Percentiles rank a stretch among this genome's conserved stretches.
These are phyloP conservation scores for Sugiyamaella qingdaonensis DNA, from an alignment of 805 yeast genomes.

Conservation along the genomic window DNA sequence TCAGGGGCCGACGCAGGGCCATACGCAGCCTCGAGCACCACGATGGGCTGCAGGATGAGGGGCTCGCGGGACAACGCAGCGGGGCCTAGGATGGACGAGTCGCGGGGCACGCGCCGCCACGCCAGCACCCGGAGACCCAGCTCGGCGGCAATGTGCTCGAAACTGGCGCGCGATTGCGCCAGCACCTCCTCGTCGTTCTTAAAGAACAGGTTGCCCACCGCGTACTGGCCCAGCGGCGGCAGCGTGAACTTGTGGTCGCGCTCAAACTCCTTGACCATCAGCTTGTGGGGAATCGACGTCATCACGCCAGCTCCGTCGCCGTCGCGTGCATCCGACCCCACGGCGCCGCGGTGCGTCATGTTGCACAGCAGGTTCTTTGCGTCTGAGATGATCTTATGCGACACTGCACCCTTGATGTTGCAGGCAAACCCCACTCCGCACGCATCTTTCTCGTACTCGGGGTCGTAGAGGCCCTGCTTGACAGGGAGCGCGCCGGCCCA, in stretches of 20 bases:
- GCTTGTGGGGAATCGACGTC: constrained; percentile 86
- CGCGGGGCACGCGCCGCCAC: constrained; percentile 94
- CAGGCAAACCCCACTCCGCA: constrained; percentile 99
- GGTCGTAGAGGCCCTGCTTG: constrained; percentile 87
- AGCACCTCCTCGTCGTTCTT: constrained; percentile 73
- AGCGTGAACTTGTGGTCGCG: constrained; percentile 61
- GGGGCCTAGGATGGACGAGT: constrained; percentile 90
- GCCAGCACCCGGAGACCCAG: constrained; percentile 81
- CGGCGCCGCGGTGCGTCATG: constrained; percentile 99
- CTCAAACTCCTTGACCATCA: constrained; percentile 78
- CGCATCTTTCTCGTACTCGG: constrained; percentile 90
- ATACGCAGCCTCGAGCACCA: constrained; percentile 57
- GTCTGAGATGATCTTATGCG: constrained; percentile 92
- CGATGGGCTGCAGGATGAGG: constrained; percentile 84
- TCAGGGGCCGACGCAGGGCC: constrained; percentile 37
- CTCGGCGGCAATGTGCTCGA: constrained; percentile 72
- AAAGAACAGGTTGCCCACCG: constrained; percentile 92
- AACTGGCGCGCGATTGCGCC: constrained; percentile 65
- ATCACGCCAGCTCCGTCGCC: constrained; percentile 99
- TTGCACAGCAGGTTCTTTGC: constrained; percentile 82
- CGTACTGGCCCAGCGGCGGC: constrained; percentile 83
- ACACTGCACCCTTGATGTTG: constrained; percentile 79
- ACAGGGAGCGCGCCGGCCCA: constrained; percentile 92
- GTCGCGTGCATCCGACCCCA: constrained; percentile 89
- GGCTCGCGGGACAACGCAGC: constrained; percentile 95